phyloP scores from a whole-genome alignment of 2,329 filamentous ascomycete genomes.

The Diaporthe ampelina region DNA sequence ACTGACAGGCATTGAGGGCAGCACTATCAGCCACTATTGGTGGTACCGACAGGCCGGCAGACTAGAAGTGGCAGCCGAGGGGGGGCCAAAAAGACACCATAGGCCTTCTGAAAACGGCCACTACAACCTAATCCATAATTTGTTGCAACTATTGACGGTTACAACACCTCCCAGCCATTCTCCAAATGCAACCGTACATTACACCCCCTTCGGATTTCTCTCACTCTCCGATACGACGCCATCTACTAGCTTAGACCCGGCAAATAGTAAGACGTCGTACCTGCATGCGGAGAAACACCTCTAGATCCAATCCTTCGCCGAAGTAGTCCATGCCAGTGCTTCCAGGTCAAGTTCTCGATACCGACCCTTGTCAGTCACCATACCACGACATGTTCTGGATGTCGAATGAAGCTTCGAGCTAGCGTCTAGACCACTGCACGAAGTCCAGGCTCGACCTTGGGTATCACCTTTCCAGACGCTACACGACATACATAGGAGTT shows the following conservation, averaged over 20 bases:
- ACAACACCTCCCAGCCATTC: background rate
- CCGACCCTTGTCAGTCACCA: background rate
- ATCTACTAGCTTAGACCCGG: background rate
- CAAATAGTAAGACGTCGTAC: background rate
- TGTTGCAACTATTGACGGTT: constrained; percentile 8
- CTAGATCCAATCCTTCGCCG: constrained; percentile 5
- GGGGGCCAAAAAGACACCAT: background rate
- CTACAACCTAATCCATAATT: background rate
- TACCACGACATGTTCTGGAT: background rate
- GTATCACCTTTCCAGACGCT: background rate
- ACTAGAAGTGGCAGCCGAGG: constrained; percentile 21
- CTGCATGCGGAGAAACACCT: constrained; percentile 19
- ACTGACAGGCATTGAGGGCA: background rate
- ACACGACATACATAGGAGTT: background rate
- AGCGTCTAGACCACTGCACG: constrained; percentile 15
- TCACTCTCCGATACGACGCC: background rate
- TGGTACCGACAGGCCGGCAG: background rate
- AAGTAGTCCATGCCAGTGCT: background rate
- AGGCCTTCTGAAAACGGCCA: background rate
- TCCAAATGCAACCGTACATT: constrained; percentile 21
- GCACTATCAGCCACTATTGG: background rate
- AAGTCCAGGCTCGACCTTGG: background rate
- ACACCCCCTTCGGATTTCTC: background rate
- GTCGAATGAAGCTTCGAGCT: constrained; percentile 1
- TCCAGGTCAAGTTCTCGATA: background rate